phyloP scores from a whole-genome alignment of 306 rosid genomes.

The Gynostemma pentaphyllum region DNA sequence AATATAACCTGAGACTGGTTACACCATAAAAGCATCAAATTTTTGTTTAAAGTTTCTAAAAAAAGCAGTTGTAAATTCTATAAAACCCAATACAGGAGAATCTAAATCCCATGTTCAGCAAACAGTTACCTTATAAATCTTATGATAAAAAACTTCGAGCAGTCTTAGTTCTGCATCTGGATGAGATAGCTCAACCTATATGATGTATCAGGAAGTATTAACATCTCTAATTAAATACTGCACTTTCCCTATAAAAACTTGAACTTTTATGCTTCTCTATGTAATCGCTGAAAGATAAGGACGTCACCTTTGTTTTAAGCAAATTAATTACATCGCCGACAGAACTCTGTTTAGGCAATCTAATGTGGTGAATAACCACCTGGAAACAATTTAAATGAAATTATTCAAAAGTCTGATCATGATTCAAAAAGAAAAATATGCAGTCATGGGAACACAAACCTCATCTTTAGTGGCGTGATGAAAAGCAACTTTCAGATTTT shows the following conservation, averaged over 20 bases:
- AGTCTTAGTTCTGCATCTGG: constrained; percentile 77
- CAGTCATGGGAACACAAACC: constrained; percentile 28
- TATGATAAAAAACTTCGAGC: constrained; percentile 90
- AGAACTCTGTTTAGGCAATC: constrained; percentile 67
- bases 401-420: constrained; percentile 1
- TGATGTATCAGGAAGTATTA: constrained; percentile 20
- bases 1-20: neutral
- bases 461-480: constrained; percentile 76
- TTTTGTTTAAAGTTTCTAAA: neutral
- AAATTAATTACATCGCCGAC: constrained; percentile 62
- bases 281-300: neutral
- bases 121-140: constrained; percentile 71
- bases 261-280: neutral
- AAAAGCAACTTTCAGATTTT: constrained; percentile 69
- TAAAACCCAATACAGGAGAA: neutral
- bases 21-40: neutral
- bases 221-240: neutral
- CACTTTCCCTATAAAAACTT: neutral
- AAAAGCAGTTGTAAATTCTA: neutral
- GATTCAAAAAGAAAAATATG: neutral
- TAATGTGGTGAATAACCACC: constrained; percentile 65
- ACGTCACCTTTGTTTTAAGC: constrained; percentile 55
- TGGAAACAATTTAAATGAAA: constrained; percentile 19
- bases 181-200: constrained; percentile 87
- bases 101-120: neutral